Base-by-base conservation (phyloP, 257 asterid genomes). In the Jaltomata sinuosa region DNA sequence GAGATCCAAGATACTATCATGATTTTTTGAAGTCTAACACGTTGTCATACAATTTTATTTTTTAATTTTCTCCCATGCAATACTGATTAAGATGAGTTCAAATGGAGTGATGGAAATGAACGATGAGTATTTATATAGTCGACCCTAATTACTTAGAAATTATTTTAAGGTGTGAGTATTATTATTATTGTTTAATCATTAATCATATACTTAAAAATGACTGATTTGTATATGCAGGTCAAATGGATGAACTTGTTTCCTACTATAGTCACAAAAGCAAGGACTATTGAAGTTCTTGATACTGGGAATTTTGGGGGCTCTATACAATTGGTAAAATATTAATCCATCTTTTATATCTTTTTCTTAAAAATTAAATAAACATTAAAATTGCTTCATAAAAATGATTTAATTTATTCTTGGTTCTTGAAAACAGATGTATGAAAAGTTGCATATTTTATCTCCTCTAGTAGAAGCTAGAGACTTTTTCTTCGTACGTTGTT, bases 391-490 rank as follows among this genome's bases (percentile, higher is more conserved):
- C 29, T 1, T 19, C 11, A 22, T 68, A 61, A 79, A 36, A 55
- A 19, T 42, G 57, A 22, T 72, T 1, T 59, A 27, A 38, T 76
- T 53, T 69, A 29, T 10, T 21, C 6, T 36, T 55, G 3, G 2
- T 55, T 8, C 59, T 9, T 87, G 25, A n/a, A 31, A 76, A 53
- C 88, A 93, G 99, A 93, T 95, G 94, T 89, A 90, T 62, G 91
- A 88, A 47, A 91, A 94, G 45, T 78, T 90, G 81, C 98, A 94
- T 85, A 62, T 91, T 72, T 49, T 94, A 59, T 94, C 98, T 21
- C 98, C 97, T 27, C 91, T 94, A 9, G 97, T 94, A 87, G 93
- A 91, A 18, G 92, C 97, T 10, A 87, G 99, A 80, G 97, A 95
- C 3, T 92, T 90, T 88, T 67, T 84, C 55, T 90, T 94, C 84